Conservation (phyloP, 1,139 yeast genomes). For the Citeromyces siamensis region DNA sequence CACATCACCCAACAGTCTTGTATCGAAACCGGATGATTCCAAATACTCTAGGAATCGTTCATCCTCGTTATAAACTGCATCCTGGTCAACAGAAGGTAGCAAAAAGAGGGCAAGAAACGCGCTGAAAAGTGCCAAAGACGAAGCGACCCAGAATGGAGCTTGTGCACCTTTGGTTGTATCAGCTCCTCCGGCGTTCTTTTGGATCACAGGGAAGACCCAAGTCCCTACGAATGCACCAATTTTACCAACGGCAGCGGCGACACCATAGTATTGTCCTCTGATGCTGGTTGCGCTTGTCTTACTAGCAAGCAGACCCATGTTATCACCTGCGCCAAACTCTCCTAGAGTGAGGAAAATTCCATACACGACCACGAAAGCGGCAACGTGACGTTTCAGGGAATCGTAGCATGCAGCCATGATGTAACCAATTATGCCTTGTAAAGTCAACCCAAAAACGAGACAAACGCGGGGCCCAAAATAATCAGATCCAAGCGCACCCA, state of each 20-base stretch:
- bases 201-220: constrained; percentile 70
- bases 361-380: constrained; percentile 70
- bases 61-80: constrained; percentile 73
- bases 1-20: constrained; percentile 31
- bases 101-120: constrained; percentile 58
- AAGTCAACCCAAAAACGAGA: constrained; percentile 48
- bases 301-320: constrained; percentile 77
- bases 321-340: constrained; percentile 93
- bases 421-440: constrained; percentile 76
- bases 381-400: constrained; percentile 45
- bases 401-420: constrained; percentile 69
- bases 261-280: constrained; percentile 84
- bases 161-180: constrained; percentile 38
- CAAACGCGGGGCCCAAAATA: constrained; percentile 83
- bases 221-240: constrained; percentile 90
- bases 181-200: constrained; percentile 34
- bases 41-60: constrained; percentile 54
- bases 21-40: constrained; percentile 43
- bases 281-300: constrained; percentile 80
- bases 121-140: constrained; percentile 63
- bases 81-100: constrained; percentile 76
- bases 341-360: constrained; percentile 84
- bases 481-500: constrained; percentile 79
- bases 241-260: constrained; percentile 87
- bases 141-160: constrained; percentile 76